Evolutionary conservation across 164 flowering plant species (phyloP).

Genomic region (Piper longum): DNA sequence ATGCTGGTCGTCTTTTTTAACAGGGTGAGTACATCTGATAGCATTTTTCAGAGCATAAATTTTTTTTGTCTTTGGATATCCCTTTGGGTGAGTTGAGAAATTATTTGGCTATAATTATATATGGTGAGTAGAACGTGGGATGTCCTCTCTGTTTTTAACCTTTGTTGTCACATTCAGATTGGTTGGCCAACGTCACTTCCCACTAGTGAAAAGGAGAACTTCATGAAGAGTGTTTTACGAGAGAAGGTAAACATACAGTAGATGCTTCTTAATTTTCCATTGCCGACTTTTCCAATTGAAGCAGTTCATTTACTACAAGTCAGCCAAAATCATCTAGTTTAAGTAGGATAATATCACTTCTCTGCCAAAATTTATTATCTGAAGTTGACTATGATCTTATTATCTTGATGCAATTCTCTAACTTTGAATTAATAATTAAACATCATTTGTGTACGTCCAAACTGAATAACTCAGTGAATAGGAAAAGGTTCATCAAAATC

Average conservation of each 20-base stretch:
- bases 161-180: conserved; percentile 33
- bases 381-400: no score
- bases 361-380: no score
- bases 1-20: conserved; percentile 72
- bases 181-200: conserved; percentile 97
- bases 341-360: no score
- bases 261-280: background rate
- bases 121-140: background rate
- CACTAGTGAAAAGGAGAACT: conserved; percentile 63
- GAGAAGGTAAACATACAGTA: conserved; percentile 49
- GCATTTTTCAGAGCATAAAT: no score
- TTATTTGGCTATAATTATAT: background rate
- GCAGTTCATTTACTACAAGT: background rate
- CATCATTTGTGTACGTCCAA: no score
- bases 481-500: no score
- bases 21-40: conserved; percentile 31
- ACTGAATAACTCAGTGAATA: no score
- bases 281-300: background rate
- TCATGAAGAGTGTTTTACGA: conserved; percentile 49
- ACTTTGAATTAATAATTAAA: no score
- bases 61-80: background rate
- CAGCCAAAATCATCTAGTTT: no score
- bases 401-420: no score
- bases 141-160: background rate
- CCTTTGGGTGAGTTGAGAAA: background rate